A percentile compares a stretch with the other conserved stretches of the same genome.
These are phyloP conservation scores for Pleurotus djamor DNA, from an alignment of 768 basidiomycete species.

Conservation along the genomic window DNA sequence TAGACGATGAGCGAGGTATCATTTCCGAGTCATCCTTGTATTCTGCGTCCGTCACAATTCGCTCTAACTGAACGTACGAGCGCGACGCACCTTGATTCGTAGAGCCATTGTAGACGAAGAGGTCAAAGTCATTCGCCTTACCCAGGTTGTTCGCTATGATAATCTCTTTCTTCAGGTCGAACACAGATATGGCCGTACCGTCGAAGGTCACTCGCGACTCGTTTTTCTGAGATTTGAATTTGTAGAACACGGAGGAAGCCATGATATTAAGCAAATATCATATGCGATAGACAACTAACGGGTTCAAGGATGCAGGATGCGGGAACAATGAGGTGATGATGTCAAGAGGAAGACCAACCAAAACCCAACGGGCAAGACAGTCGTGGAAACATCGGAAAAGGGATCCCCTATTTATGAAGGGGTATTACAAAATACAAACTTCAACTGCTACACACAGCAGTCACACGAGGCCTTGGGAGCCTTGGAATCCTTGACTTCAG, in stretches of 20 bases:
- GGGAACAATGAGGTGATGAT: not conserved
- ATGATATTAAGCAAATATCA: slow-evolving; percentile 42
- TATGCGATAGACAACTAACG: slow-evolving; percentile 23
- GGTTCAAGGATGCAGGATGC: slow-evolving; percentile 19
- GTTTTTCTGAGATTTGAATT: slow-evolving; percentile 92
- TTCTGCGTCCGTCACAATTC: slow-evolving; percentile 43
- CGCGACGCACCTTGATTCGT: slow-evolving; percentile 78
- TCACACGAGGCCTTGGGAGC: not conserved
- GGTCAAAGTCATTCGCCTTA: slow-evolving; percentile 97
- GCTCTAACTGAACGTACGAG: not conserved
- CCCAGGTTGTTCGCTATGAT: slow-evolving; percentile 94
- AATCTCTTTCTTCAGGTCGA: slow-evolving; percentile 98
- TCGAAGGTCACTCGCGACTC: slow-evolving; percentile 97
- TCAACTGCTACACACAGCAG: not conserved
- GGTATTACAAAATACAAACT: no score
- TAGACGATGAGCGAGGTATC: slow-evolving; percentile 92
- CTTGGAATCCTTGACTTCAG: no score
- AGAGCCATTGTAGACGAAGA: slow-evolving; percentile 80
- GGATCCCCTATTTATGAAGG: no score
- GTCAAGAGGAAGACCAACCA: no score
- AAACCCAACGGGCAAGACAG: no score
- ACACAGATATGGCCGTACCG: slow-evolving; percentile 97
- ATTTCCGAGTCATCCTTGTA: slow-evolving; percentile 89
- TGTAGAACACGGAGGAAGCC: slow-evolving; percentile 97
- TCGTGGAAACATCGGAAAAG: no score